Base-by-base conservation (phyloP, 331 rosid genomes). In the Malus hybrid region DNA sequence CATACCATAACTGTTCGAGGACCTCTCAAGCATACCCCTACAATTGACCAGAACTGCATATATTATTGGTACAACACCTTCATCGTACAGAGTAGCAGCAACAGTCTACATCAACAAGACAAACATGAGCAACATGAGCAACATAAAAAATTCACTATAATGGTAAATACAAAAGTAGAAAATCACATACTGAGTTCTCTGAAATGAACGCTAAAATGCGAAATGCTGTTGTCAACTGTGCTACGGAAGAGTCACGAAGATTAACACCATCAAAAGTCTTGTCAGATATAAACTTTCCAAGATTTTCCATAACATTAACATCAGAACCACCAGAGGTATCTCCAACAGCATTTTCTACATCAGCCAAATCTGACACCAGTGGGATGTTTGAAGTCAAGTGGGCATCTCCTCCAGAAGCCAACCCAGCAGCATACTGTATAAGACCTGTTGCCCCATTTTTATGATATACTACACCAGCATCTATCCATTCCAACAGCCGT, bases 331-430 rank as follows among this genome's bases (percentile, higher is more conserved):
- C 65, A 5, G 90, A 85, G 73, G 89, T 55, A 76, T 94, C 99
- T 78, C 96, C 99, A 71, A 87, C 91, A 65, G 82, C 85, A 88
- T 81, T 88, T 65, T 92, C 99, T 76, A 79, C 89, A 85, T 94
- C 99, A 44, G 96, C 89, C 78, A 94, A 74, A 85, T 94, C 99
- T 29, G 99, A 90, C 71, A 88, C 96, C 77, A 89, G 83, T 76
- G 88, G 77, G 72, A 85, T 86, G 68, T 86, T 85, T 80, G 93
- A 87, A 75, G 82, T 91, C 78, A 90, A 87, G 80, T 91, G 94
- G 48, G 97, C 99, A 85, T 94, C 99, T 72, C 96, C 96, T 76
- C 96, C 99, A 50, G 99, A 92, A 82, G 89, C 97, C 85, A 94
- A 81, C 65, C 87, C 90, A 69, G 99, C 97, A 84, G 97, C 97